These are phyloP conservation scores for Aegilops sharonensis DNA, from an alignment of 176 grass and related monocot genomes.

Conservation along the genomic window DNA sequence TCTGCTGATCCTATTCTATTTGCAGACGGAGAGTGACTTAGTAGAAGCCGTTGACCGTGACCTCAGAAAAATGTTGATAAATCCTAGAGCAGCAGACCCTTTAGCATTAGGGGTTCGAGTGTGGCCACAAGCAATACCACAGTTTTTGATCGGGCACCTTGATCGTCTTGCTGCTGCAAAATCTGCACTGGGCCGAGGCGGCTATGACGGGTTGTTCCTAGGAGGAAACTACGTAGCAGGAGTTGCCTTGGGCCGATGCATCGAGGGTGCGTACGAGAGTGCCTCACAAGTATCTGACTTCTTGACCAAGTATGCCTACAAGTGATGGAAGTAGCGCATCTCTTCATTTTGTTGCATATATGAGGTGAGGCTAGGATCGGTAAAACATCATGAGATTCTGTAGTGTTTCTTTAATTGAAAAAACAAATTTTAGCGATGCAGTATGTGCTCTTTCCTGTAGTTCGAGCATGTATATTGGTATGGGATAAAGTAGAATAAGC, in stretches of 20 bases:
- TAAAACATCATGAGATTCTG: neutral
- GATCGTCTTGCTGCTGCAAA: slow-evolving; percentile 69
- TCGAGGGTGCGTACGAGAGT: slow-evolving; percentile 80
- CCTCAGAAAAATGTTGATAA: slow-evolving; percentile 88
- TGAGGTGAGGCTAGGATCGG: slow-evolving; percentile 13
- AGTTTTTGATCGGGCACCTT: slow-evolving; percentile 84
- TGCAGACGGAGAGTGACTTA: slow-evolving; percentile 72
- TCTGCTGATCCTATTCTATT: neutral
- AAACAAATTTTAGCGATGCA: neutral
- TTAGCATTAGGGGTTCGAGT: slow-evolving; percentile 69
- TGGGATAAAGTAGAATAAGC: neutral
- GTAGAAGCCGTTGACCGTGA: slow-evolving; percentile 85
- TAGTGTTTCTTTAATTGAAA: neutral
- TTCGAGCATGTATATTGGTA: slow-evolving; percentile 13
- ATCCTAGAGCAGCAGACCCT: slow-evolving; percentile 60
- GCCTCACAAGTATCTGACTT: slow-evolving; percentile 63
- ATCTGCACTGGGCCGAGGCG: slow-evolving; percentile 40
- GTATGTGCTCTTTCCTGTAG: slow-evolving; percentile 12
- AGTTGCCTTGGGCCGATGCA: slow-evolving; percentile 81
- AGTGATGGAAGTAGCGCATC: slow-evolving; percentile 27
- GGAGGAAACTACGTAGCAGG: slow-evolving; percentile 92
- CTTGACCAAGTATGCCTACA: slow-evolving; percentile 63
- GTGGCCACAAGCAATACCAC: slow-evolving; percentile 92
- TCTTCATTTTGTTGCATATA: slow-evolving; percentile 11
- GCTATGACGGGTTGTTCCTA: slow-evolving; percentile 63